Base-by-base conservation (phyloP, 192 early-diverging fungal genomes). In the Coemansia sp. region DNA sequence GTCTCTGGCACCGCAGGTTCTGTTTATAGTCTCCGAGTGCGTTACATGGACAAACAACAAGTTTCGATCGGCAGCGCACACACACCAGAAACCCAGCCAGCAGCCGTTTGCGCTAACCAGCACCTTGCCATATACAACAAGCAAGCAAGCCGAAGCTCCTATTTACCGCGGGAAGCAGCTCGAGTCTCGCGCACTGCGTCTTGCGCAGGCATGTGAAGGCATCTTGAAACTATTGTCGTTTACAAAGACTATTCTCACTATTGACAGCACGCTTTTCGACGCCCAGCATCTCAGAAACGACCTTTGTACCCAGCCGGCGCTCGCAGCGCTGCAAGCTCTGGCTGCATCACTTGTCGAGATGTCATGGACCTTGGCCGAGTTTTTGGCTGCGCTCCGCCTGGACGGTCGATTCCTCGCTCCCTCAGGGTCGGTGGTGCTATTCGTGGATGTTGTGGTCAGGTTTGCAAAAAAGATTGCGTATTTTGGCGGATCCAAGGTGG, bases 1-100 rank as follows among this genome's bases (percentile, higher is more conserved):
- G 27, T 50, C 50, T 1, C 42, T 74, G 19, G 62, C 67, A 5
- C 58, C 77, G 1, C 64, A 64, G 9, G 61, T 69, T 19, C 41
- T 80, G 60, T 80, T 63, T 57, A 67, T 80, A 19, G 64, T 61
- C 19, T 59, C 71, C 2, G 77, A 80, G 27, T 70, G 68, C 59
- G 55, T 68, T 7, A 14, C 37, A 10, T 74, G 77, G 67, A 54
- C 64, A 2, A 44, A 56, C 29, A 69, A 61, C 61, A 70, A 62
- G 59, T 58, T 73, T 38, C 42, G 41, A 2, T 44, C 34, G 2
- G 8, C 56, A 1, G 50, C 22, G 15, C 36, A 50, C 2, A 10
- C n/a, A 34, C 41, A n/a, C 3, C 29, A 28, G n/a, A 33, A 30
- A 50, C 5, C 55, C 13, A 38, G 8, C 11, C 28, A 20, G 20